Percentiles rank a stretch among this genome's conserved stretches.
These are phyloP conservation scores for Phaffomyces antillensis DNA, from an alignment of 805 yeast species.

Conservation along the genomic window DNA sequence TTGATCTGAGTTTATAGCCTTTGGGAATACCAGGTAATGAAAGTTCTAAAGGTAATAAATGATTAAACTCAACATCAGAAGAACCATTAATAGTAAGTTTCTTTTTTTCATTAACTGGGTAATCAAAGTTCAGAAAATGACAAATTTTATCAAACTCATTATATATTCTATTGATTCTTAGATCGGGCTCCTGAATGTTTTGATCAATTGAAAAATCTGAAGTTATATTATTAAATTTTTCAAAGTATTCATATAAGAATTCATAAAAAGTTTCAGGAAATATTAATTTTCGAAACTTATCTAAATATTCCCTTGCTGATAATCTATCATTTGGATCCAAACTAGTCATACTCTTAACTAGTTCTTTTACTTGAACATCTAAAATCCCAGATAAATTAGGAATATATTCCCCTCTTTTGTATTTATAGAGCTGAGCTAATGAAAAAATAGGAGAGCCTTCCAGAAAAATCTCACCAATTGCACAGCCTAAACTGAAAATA, in stretches of 20 bases:
- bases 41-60: conserved; percentile 31
- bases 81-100: neutral
- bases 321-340: conserved; percentile 56
- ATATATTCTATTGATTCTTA: conserved; percentile 54
- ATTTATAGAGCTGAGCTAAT: conserved; percentile 79
- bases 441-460: conserved; percentile 88
- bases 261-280: conserved; percentile 68
- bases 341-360: conserved; percentile 58
- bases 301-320: conserved; percentile 46
- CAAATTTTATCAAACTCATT: conserved; percentile 48
- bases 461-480: conserved; percentile 77
- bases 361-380: conserved; percentile 40
- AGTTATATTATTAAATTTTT: conserved; percentile 26
- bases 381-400: conserved; percentile 58
- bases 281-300: conserved; percentile 37
- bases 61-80: conserved; percentile 6
- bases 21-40: conserved; percentile 47
- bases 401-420: conserved; percentile 56
- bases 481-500: conserved; percentile 77
- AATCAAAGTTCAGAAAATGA: conserved; percentile 31
- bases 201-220: conserved; percentile 18
- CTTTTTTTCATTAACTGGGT: conserved; percentile 10
- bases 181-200: conserved; percentile 38
- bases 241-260: conserved; percentile 64
- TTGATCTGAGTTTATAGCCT: conserved; percentile 35